Base-by-base conservation (phyloP, 2,329 filamentous ascomycete species). In the Microcera coccophila region DNA sequence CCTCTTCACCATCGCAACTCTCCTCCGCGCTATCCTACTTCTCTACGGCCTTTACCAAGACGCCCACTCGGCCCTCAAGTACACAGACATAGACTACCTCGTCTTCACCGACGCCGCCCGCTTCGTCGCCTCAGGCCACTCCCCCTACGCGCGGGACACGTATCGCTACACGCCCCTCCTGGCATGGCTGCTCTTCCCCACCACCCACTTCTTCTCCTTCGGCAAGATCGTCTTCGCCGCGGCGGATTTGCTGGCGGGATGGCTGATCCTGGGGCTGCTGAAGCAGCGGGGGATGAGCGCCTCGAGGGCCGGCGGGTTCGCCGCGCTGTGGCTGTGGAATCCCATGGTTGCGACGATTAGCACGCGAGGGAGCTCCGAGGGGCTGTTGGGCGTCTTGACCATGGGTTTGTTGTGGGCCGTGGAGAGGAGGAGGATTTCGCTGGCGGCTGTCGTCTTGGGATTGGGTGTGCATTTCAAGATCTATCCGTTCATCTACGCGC, bases 311-410 rank as follows among this genome's bases (percentile, higher is more conserved):
- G 71, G 90, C 48, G 81, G 78, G 47, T 96, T 87, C 58, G 85
- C 90, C 1, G 82, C 84, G 52, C 85, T 96, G 29, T 98, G 93
- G 93, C 70, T 97, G 47, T 76, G 96, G 61, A 98, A 98, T 59
- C 93, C 93, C 0, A 97, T 98, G 90, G 93, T 97, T 9, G 93
- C 93, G 0, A 89, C 90, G 28, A 98, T 98, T 59, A 95, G 89
- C 66, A 97, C 93, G 11, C 75, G 93, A 37, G 93, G 93, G 12
- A 96, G 90, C 68, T 93, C 90, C 0, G 93, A 98, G 67, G 93
- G 93, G 0, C 63, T 98, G 11, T 67, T 98, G 7, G 90, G 88
- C 14, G 88, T 91, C 1, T 75, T 96, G 62, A 88, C 95, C 5
- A 81, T 89, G 48, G 85, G 81, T 1, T 65, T 97, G 26, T 67